Percentiles rank a stretch among this genome's conserved stretches.
phyloP scores from a whole-genome alignment of 2,329 filamentous ascomycete genomes.

The Hypoxylon sp. region DNA sequence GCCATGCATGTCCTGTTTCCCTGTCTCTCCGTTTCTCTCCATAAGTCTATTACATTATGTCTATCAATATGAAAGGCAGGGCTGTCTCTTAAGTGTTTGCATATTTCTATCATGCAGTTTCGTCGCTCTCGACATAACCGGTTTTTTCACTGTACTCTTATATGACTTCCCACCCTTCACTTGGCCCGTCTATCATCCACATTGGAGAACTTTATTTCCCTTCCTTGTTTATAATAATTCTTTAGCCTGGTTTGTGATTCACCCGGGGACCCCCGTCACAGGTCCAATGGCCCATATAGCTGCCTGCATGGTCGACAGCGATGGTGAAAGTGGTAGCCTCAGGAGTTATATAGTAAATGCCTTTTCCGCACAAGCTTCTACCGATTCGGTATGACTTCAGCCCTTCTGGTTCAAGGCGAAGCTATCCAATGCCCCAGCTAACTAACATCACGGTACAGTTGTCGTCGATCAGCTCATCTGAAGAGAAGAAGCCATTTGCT shows the following conservation, averaged over 20 bases:
- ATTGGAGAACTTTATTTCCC: slow-evolving; percentile 49
- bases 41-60: slow-evolving; percentile 39
- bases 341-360: slow-evolving; percentile 68
- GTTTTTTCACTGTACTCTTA: slow-evolving; percentile 51
- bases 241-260: slow-evolving; percentile 48
- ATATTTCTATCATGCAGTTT: slow-evolving; percentile 47
- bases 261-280: slow-evolving; percentile 52
- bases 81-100: slow-evolving; percentile 47
- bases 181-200: slow-evolving; percentile 50
- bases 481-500: slow-evolving; percentile 65
- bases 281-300: slow-evolving; percentile 74
- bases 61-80: slow-evolving; percentile 44
- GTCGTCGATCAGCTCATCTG: slow-evolving; percentile 52
- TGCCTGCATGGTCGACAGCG: slow-evolving; percentile 68
- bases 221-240: slow-evolving; percentile 53
- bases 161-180: slow-evolving; percentile 52
- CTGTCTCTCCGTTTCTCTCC: slow-evolving; percentile 36
- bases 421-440: slow-evolving; percentile 50
- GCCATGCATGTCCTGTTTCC: slow-evolving; percentile 48
- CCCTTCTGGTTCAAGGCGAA: slow-evolving; percentile 30
- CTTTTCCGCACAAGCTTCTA: slow-evolving; percentile 62
- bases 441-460: slow-evolving; percentile 50
- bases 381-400: slow-evolving; percentile 61
- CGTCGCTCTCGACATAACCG: slow-evolving; percentile 44
- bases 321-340: slow-evolving; percentile 58